Evolutionary conservation across 1,139 yeast species (phyloP).

Genomic region (Chernovozyma sophiae-reginae): DNA sequence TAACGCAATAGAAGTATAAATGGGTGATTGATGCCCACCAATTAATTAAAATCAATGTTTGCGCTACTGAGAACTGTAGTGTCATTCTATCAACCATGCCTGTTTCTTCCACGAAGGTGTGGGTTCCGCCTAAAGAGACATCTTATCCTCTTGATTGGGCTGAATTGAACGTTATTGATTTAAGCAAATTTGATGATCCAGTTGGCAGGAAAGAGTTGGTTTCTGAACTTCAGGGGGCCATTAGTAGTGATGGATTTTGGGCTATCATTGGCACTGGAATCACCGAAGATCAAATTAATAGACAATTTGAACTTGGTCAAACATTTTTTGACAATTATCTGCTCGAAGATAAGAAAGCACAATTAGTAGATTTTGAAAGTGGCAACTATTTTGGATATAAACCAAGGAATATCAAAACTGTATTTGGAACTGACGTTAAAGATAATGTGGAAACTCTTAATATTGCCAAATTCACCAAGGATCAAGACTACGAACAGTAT

Average conservation of each 20-base stretch:
- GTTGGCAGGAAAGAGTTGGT: constrained; percentile 25
- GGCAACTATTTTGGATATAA: constrained; percentile 34
- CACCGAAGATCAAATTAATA: constrained; percentile 20
- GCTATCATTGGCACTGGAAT: constrained; percentile 25
- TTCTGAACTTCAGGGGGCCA: constrained; percentile 21
- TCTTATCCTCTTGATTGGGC: constrained; percentile 29
- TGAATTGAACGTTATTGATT: constrained; percentile 23
- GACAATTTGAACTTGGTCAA: constrained; percentile 25
- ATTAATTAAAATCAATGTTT: too few relatives aligned
- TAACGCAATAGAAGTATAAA: too few relatives aligned
- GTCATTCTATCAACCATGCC: background rate
- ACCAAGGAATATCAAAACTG: constrained; percentile 19
- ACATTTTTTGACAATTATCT: constrained; percentile 25
- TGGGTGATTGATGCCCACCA: too few relatives aligned
- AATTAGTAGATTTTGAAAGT: constrained; percentile 22
- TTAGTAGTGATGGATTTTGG: constrained; percentile 30
- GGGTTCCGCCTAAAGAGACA: constrained; percentile 26
- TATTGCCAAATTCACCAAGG: constrained; percentile 30
- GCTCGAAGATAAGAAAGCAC: constrained; percentile 22
- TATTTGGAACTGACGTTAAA: constrained; percentile 24
- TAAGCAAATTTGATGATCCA: constrained; percentile 23
- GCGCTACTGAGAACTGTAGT: background rate
- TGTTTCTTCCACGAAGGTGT: constrained; percentile 4
- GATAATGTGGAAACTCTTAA: constrained; percentile 31
- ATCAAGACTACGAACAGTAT: constrained; percentile 16